Evolutionary conservation across 495 filamentous ascomycete genomes (phyloP), one percentile per base, ranked within the genome.

Genomic region (Astrocystis sublimbata): DNA sequence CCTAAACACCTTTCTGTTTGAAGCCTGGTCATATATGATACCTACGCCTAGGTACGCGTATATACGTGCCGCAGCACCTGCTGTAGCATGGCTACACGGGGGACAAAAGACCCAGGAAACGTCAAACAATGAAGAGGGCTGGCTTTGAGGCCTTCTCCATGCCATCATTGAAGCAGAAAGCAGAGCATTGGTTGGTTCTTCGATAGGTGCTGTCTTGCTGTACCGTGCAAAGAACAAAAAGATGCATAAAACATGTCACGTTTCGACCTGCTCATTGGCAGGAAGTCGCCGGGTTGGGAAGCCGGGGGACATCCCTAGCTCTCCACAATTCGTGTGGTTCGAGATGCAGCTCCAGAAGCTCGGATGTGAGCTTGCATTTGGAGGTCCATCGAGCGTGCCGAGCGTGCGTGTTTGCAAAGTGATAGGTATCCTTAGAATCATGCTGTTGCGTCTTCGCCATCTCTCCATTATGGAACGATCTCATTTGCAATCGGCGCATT

Each of bases 271-370:
- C 40, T 57, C 9, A 57, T 57, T 57, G 54, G 54, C 2, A 13
- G 38, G 38, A 45, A 33, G 26, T 21, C 28, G 54, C 54, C 54
- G 54, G 54, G 19, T 57, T n/a, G n/a, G n/a, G n/a, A n/a, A n/a
- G n/a, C n/a, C n/a, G n/a, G n/a, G n/a, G n/a, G n/a, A n/a, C n/a
- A 28, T 57, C 54, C n/a, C 54, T 40, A 57, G 54, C 38, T 57
- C 54, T 28, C 54, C 54, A 57, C 28, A 57, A 45, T 57, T 56
- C 17, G 26, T 41, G 40, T 57, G 54, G 40, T 33, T 45, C 45
- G 53, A 24, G 38, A 26, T 56, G 53, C 38, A 26, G 51, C 51
- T 55, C n/a, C 3, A 28, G 33, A 41, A 41, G 51, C 35, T 36
- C 35, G 36, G 52, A 7, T 56, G 36, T 42, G 52, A 42, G 24